phyloP scores from a whole-genome alignment of 75 land plant species.

The Cupressus sempervirens region DNA sequence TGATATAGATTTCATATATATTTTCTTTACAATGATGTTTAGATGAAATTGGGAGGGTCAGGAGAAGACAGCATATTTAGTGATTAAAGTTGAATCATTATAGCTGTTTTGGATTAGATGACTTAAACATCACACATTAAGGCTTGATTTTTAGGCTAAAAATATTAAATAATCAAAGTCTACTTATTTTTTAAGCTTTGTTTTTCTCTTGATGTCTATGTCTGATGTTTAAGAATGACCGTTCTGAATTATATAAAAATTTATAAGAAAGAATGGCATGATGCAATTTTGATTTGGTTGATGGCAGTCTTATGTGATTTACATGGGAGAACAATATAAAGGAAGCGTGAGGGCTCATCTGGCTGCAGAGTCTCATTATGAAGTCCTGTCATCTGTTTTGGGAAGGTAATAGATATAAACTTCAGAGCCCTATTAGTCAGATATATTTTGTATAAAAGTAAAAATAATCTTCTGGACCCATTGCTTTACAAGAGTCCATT shows the following conservation, averaged over 20 bases:
- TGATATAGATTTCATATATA: too few relatives aligned
- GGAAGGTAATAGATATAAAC: slow-evolving; percentile 22
- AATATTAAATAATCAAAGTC: too few relatives aligned
- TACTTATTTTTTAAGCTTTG: too few relatives aligned
- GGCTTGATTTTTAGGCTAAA: too few relatives aligned
- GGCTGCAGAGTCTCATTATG: slow-evolving; percentile 21
- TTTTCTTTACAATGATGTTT: too few relatives aligned
- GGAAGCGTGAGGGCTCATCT: not conserved
- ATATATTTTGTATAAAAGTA: not conserved
- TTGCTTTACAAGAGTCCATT: too few relatives aligned
- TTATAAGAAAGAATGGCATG: not conserved
- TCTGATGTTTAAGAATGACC: too few relatives aligned
- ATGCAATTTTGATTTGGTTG: slow-evolving; percentile 1
- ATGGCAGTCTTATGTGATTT: slow-evolving; percentile 43
- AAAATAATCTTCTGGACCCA: too few relatives aligned
- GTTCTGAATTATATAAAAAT: not conserved
- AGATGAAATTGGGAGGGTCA: too few relatives aligned
- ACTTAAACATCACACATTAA: too few relatives aligned
- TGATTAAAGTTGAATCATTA: not conserved
- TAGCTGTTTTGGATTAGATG: not conserved
- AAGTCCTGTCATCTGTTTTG: slow-evolving; percentile 31
- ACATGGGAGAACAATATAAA: slow-evolving; percentile 24
- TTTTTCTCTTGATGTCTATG: too few relatives aligned
- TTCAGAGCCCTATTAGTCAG: not conserved
- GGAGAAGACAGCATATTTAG: not conserved